Conservation (phyloP, 768 basidiomycete species). For the Podaxis sp. region DNA sequence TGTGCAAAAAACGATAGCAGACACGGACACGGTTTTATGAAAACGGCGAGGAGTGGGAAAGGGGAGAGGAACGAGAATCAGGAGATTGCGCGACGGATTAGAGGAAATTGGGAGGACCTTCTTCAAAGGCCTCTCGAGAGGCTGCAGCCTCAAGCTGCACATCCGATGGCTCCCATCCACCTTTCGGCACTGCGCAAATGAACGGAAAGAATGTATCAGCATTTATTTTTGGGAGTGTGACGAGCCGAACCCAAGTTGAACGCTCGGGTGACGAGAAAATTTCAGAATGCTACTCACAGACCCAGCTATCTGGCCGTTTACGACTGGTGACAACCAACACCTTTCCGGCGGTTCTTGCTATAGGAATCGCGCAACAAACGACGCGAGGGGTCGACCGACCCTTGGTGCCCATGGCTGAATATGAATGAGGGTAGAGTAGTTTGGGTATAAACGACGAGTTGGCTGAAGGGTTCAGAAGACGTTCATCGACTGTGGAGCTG, state of each 20-base stretch:
- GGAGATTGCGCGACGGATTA: conserved; percentile 66
- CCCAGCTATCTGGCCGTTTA: conserved; percentile 77
- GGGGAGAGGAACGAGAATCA: conserved; percentile 46
- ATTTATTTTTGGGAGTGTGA: conserved; percentile 10
- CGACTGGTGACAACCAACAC: conserved; percentile 82
- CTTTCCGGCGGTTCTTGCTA: conserved; percentile 67
- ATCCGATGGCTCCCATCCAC: conserved; percentile 85
- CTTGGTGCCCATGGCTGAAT: conserved; percentile 51
- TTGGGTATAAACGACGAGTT: conserved; percentile 15
- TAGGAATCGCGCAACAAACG: conserved; percentile 89
- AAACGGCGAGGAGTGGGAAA: conserved; percentile 21
- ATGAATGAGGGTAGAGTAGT: conserved; percentile 14
- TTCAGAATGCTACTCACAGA: conserved; percentile 63
- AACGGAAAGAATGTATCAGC: conserved; percentile 2
- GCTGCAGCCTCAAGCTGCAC: conserved; percentile 81
- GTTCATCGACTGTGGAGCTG: conserved; percentile 22
- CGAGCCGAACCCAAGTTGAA: conserved; percentile 1
- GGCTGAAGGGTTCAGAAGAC: conserved; percentile 21
- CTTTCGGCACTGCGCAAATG: conserved; percentile 71
- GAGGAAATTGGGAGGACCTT: conserved; percentile 89
- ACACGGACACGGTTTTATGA: conserved; percentile 21
- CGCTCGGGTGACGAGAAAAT: conserved; percentile 8
- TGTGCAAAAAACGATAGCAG: conserved; percentile 13
- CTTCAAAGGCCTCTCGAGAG: conserved; percentile 89
- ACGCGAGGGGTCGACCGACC: conserved; percentile 78